Evolutionary conservation across 202 grass and related monocot species (phyloP).

Genomic region (Sporobolus alterniflorus): DNA sequence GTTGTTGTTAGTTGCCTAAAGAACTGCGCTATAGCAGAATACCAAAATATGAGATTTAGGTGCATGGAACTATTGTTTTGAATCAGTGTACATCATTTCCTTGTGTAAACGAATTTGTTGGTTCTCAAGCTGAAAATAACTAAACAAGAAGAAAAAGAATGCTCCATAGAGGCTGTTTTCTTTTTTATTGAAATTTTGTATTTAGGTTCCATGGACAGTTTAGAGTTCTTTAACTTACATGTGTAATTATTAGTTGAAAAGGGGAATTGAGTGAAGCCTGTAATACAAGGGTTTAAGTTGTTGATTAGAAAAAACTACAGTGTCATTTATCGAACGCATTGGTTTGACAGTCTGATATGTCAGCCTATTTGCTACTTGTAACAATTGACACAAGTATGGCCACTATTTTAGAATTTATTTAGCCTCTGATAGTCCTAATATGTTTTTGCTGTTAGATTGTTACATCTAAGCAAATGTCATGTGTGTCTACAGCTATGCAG

Average conservation of each 20-base stretch:
- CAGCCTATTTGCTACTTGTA: slow-evolving; percentile 4
- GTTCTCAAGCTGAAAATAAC: background rate
- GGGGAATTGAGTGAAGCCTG: background rate
- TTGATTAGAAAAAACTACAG: background rate
- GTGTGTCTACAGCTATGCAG: slow-evolving; percentile 59
- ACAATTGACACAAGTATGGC: background rate
- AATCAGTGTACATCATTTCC: background rate
- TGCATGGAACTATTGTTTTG: background rate
- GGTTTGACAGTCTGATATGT: background rate
- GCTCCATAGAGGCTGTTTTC: background rate
- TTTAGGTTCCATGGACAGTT: background rate
- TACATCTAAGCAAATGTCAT: slow-evolving; percentile 24
- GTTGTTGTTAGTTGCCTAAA: background rate
- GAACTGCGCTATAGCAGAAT: background rate
- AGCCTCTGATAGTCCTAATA: background rate
- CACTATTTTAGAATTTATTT: background rate
- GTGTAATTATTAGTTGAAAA: background rate
- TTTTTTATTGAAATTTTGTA: background rate
- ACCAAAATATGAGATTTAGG: background rate
- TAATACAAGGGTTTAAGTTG: background rate
- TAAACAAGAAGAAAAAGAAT: background rate
- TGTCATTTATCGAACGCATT: background rate
- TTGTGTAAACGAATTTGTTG: background rate
- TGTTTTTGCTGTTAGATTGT: background rate
- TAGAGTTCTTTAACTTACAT: background rate